Percentiles rank a stretch among this genome's conserved stretches.
Evolutionary conservation across 352 stramenopile species (phyloP).

Genomic region (Pythium inflatum): DNA sequence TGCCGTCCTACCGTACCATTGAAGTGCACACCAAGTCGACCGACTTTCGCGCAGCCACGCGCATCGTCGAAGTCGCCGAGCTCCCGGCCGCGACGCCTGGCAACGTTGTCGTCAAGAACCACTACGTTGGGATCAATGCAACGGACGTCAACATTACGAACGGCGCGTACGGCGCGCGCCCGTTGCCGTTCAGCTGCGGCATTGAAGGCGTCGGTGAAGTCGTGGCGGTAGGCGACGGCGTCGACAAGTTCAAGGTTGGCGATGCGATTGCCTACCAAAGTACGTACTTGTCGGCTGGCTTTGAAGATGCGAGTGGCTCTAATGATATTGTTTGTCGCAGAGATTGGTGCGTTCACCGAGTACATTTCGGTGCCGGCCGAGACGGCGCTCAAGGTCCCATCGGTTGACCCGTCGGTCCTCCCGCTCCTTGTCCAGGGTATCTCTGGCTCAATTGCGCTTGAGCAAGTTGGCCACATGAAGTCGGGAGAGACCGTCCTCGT

Average conservation of each 20-base stretch:
- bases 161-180: conserved; percentile 20
- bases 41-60: conserved; percentile 41
- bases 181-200: conserved; percentile 31
- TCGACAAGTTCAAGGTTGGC: conserved; percentile 35
- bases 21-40: conserved; percentile 37
- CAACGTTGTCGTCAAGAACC: conserved; percentile 35
- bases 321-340: not conserved
- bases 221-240: conserved; percentile 33
- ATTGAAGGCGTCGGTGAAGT: conserved; percentile 40
- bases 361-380: conserved; percentile 26
- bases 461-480: conserved; percentile 62
- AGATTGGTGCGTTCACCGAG: conserved; percentile 31
- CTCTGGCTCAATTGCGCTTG: conserved; percentile 52
- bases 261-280: conserved; percentile 37
- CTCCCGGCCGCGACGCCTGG: conserved; percentile 13
- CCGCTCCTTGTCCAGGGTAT: conserved; percentile 47
- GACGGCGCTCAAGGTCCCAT: conserved; percentile 22
- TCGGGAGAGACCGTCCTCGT: conserved; percentile 65
- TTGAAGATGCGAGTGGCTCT: not conserved
- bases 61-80: conserved; percentile 32
- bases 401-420: conserved; percentile 21
- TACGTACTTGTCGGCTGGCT: not conserved
- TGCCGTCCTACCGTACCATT: not conserved
- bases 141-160: conserved; percentile 43
- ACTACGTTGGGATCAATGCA: conserved; percentile 44